phyloP scores from a whole-genome alignment of 2,329 filamentous ascomycete genomes.

The Scorias spongiosa region DNA sequence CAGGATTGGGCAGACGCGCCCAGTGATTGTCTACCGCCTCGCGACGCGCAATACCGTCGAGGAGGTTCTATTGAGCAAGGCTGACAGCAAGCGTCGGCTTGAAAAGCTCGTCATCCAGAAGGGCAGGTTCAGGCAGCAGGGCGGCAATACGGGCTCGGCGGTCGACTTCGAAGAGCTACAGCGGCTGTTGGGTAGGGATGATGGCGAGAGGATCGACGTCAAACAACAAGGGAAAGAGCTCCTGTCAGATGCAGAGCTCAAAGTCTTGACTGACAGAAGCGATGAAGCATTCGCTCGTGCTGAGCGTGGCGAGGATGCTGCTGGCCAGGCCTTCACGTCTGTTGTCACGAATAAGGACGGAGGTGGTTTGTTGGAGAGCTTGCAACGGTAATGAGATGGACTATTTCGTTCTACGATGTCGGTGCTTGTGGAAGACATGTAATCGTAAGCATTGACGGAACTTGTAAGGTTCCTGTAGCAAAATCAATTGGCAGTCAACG shows the following conservation, averaged over 20 bases:
- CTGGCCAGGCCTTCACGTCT: conserved; percentile 35
- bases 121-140: conserved; percentile 53
- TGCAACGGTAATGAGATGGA: conserved; percentile 21
- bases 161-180: conserved; percentile 35
- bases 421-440: no score
- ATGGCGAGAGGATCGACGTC: conserved; percentile 48
- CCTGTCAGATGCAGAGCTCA: conserved; percentile 60
- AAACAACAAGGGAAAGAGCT: conserved; percentile 42
- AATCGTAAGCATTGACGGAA: no score
- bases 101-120: conserved; percentile 96
- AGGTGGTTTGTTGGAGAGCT: conserved; percentile 31
- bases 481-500: no score
- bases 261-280: conserved; percentile 62
- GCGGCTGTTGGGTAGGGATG: conserved; percentile 40
- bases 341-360: conserved; percentile 60
- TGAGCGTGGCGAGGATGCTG: conserved; percentile 61
- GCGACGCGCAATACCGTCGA: conserved; percentile 90
- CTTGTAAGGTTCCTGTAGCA: no score
- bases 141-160: conserved; percentile 21
- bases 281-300: conserved; percentile 55
- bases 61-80: conserved; percentile 69
- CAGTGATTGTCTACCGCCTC: conserved; percentile 85
- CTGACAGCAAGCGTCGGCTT: conserved; percentile 77
- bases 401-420: no score
- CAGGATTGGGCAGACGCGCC: conserved; percentile 80